Base-by-base conservation (phyloP, 176 grass and related monocot genomes). In the Secale cereale region DNA sequence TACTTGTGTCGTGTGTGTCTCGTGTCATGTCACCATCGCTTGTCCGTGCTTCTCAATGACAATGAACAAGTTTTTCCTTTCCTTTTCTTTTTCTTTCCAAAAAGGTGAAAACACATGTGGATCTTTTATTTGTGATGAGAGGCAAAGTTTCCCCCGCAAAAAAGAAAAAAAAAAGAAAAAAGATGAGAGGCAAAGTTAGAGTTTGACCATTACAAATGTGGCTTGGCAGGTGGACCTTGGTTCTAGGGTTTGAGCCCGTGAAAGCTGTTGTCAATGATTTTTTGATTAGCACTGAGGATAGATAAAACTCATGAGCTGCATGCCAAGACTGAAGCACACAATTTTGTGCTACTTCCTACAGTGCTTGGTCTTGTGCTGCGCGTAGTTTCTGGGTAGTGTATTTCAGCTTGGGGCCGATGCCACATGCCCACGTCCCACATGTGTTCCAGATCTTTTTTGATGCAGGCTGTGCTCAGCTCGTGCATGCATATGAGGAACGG, bases 171-270 rank as follows among this genome's bases (percentile, higher is more conserved):
- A n/a, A n/a, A n/a, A n/a, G n/a, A n/a, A n/a, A n/a, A n/a, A n/a
- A n/a, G n/a, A n/a, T n/a, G n/a, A n/a, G 30, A 31, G 30, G 30
- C 30, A 31, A 31, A 31, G 30, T 1, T 31, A 3, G 30, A 1
- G 3, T 45, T 40, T 41, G 65, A 22, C 54, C 26, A 43, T 81
- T 16, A 13, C 25, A 60, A 57, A 31, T 54, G 41, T 54, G 10
- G 40, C 10, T 28, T 67, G 30, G 20, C 59, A 88, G 68, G 10
- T 36, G 35, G 28, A 17, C 17, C 62, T 52, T 61, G 59, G n/a
- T 68, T 37, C 70, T 77, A 81, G 71, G 83, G 78, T 50, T 70
- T 81, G 77, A 71, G 85, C 40, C 83, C 71, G 69, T 54, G 70
- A 48, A 82, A 77, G 36, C 70, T 89, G 85, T 77, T 54, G 31